Evolutionary conservation across 1,139 yeast genomes (phyloP).

Genomic region (Yamadazyma taylorii): DNA sequence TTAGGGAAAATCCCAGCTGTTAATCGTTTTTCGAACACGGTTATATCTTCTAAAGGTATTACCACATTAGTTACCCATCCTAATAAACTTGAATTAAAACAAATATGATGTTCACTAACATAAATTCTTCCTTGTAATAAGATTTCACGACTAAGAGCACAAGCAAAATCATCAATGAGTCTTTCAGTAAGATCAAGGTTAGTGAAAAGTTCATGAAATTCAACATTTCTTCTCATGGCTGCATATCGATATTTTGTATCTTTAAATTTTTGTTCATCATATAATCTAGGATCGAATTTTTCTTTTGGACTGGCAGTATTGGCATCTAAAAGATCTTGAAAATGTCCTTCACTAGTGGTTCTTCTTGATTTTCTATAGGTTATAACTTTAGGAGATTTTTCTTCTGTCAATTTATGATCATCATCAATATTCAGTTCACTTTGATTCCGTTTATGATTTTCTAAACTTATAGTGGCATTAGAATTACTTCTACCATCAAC

Average conservation of each 20-base stretch:
- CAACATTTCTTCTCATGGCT: constrained; percentile 66
- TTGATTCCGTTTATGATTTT: constrained; percentile 11
- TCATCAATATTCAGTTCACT: constrained; percentile 7
- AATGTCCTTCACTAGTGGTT: constrained; percentile 33
- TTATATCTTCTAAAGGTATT: constrained; percentile 70
- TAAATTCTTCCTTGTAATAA: constrained; percentile 89
- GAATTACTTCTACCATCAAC: constrained; percentile 9
- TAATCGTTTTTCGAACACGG: constrained; percentile 70
- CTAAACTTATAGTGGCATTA: constrained; percentile 13
- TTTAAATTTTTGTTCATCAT: constrained; percentile 37
- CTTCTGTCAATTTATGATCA: not conserved
- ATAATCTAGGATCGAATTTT: constrained; percentile 34
- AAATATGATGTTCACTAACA: constrained; percentile 74
- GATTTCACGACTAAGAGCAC: constrained; percentile 88
- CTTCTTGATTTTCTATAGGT: constrained; percentile 46
- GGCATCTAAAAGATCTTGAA: constrained; percentile 21
- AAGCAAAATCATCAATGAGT: constrained; percentile 79
- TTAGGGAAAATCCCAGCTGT: constrained; percentile 93
- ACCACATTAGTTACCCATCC: constrained; percentile 90
- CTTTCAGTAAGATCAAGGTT: constrained; percentile 69
- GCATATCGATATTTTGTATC: constrained; percentile 54
- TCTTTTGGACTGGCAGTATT: constrained; percentile 21
- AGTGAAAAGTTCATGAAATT: constrained; percentile 75
- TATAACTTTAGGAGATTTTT: constrained; percentile 46
- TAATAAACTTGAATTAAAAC: constrained; percentile 87